phyloP scores from a whole-genome alignment of 306 rosid genomes.

The Rubus idaeus region DNA sequence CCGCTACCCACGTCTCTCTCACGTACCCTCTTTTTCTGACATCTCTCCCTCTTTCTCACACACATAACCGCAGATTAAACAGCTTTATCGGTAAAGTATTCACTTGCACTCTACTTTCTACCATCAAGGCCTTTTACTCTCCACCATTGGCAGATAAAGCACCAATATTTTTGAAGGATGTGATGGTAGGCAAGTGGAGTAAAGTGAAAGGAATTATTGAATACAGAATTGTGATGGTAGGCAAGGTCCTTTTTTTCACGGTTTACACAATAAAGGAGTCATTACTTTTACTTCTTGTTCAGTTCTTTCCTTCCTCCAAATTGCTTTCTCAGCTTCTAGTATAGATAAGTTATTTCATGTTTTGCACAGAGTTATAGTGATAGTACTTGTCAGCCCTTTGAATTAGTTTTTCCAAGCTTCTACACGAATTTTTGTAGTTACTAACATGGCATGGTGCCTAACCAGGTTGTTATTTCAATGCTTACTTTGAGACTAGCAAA shows the following conservation, averaged over 20 bases:
- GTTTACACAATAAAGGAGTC: neutral
- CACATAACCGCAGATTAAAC: neutral
- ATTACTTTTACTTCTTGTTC: too few species aligned
- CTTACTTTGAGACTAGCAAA: neutral
- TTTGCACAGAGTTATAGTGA: neutral
- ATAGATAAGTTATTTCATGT: neutral
- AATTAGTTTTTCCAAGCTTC: neutral
- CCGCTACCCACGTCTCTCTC: neutral
- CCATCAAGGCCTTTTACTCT: neutral
- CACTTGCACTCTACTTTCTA: neutral
- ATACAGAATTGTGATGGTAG: neutral
- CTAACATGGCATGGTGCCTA: neutral
- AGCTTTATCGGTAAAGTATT: neutral
- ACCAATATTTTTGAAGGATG: too few species aligned
- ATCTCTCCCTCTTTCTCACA: neutral
- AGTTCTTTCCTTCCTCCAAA: neutral
- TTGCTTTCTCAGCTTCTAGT: neutral
- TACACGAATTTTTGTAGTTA: neutral
- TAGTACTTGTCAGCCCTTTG: neutral
- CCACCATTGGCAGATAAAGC: too few species aligned
- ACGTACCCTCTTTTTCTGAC: neutral
- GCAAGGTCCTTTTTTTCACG: neutral
- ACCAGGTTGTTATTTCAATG: neutral
- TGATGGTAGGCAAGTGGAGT: too few species aligned
- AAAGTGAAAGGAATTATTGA: too few species aligned